Evolutionary conservation across 1,284 basidiomycete genomes (phyloP).

Genomic region (Wolfiporia cocos): DNA sequence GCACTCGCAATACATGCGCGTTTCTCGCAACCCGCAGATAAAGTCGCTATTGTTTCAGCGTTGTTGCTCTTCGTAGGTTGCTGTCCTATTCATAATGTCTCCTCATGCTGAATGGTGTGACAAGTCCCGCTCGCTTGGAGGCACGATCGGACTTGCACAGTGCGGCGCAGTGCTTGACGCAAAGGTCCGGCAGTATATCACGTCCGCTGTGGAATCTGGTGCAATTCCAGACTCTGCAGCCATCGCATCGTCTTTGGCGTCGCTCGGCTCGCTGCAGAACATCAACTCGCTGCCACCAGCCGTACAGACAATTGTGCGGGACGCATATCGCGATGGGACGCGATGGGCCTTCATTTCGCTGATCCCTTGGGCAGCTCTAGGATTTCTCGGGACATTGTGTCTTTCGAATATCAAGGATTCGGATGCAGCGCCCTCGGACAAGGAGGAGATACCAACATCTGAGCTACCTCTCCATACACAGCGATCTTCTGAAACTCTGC

Average conservation of each 20-base stretch:
- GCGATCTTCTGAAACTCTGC: no score
- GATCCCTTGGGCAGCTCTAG: constrained; percentile 38
- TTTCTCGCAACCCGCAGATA: constrained; percentile 34
- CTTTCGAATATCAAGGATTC: constrained; percentile 30
- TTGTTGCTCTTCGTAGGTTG: constrained; percentile 37
- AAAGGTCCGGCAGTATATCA: constrained; percentile 33
- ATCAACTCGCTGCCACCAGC: constrained; percentile 30
- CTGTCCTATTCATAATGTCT: background rate
- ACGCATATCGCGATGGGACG: constrained; percentile 36
- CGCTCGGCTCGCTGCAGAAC: constrained; percentile 27
- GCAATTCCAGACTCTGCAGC: constrained; percentile 23
- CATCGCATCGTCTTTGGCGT: constrained; percentile 17
- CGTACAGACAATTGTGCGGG: constrained; percentile 29
- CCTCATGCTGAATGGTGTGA: background rate
- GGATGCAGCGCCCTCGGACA: constrained; percentile 12
- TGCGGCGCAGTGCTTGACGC: constrained; percentile 41
- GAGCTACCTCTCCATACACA: no score
- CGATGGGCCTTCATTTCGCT: constrained; percentile 41
- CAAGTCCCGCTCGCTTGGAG: constrained; percentile 44
- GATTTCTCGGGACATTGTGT: constrained; percentile 31
- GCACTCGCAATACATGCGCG: constrained; percentile 38
- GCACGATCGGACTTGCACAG: constrained; percentile 45
- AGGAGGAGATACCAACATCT: background rate
- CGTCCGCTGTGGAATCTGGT: constrained; percentile 21
- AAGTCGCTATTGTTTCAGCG: constrained; percentile 36